Evolutionary conservation across 805 yeast genomes (phyloP).

Genomic region (Metschnikowia bowlesiae): DNA sequence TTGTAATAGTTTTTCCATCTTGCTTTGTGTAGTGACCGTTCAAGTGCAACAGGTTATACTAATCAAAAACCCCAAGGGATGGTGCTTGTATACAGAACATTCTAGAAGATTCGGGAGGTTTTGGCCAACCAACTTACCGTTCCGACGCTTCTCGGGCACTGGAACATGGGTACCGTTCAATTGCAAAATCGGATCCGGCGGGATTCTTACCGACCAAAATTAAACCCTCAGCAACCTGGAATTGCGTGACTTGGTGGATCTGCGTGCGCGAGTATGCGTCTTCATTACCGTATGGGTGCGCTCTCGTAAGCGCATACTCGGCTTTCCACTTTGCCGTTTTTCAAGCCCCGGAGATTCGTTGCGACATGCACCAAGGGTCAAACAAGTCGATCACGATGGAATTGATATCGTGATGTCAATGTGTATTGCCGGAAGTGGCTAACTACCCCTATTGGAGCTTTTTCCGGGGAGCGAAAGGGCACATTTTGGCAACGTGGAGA

Average conservation of each 20-base stretch:
- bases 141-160: background rate
- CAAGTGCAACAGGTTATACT: background rate
- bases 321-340: background rate
- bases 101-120: constrained; percentile 14
- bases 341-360: background rate
- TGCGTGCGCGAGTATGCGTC: background rate
- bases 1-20: constrained; percentile 84
- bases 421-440: no score
- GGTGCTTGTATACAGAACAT: constrained; percentile 11
- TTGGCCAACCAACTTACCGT: background rate
- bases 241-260: background rate
- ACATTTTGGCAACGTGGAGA: background rate
- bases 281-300: background rate
- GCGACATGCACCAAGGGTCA: background rate
- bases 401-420: no score
- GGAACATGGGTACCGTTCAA: no score
- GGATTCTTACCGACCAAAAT: background rate
- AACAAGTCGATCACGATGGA: background rate
- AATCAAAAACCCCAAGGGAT: background rate
- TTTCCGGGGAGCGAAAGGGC: background rate
- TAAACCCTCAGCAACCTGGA: background rate
- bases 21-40: background rate
- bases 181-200: background rate
- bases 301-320: constrained; percentile 1
- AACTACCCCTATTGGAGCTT: background rate